These are phyloP conservation scores for Fusarium sp. DNA, from an alignment of 2,329 filamentous ascomycete genomes.

Conservation along the genomic window DNA sequence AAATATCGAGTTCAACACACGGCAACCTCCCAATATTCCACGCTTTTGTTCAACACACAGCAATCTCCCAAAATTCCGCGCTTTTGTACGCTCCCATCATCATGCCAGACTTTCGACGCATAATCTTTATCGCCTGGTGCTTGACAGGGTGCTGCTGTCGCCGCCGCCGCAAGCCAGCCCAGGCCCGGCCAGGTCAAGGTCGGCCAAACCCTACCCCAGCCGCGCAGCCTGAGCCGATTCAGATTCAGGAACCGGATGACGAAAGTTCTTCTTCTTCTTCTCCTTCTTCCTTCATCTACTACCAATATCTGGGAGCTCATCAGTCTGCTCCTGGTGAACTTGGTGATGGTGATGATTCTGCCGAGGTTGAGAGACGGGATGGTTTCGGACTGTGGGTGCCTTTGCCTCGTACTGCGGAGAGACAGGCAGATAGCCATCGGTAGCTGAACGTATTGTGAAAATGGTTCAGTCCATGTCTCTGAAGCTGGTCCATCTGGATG, in stretches of 20 bases:
- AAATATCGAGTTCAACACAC: background rate
- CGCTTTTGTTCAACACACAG: too few relatives aligned
- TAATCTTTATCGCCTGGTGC: slow-evolving; percentile 13
- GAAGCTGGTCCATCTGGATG: too few relatives aligned
- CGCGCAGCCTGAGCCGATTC: background rate
- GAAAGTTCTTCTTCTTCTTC: background rate
- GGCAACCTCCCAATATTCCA: background rate
- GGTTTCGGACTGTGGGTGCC: background rate
- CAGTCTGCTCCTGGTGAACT: background rate
- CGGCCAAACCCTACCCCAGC: background rate
- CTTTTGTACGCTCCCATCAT: background rate
- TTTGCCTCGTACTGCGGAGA: background rate
- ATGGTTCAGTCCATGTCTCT: too few relatives aligned
- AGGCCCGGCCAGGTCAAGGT: too few relatives aligned
- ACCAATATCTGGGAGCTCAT: background rate
- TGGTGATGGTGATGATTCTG: slow-evolving; percentile 9
- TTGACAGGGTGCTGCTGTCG: slow-evolving; percentile 12
- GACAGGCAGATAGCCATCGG: background rate
- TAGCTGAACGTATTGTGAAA: background rate
- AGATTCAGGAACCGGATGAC: background rate
- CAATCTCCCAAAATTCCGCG: background rate
- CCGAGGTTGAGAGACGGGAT: background rate
- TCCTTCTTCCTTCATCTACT: background rate
- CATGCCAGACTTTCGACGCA: slow-evolving; percentile 34
- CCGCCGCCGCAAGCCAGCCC: background rate